Evolutionary conservation across 2,329 filamentous ascomycete species (phyloP), one percentile per base, ranked within the genome.

Genomic region (Sclerotinia sclerotiorum): DNA sequence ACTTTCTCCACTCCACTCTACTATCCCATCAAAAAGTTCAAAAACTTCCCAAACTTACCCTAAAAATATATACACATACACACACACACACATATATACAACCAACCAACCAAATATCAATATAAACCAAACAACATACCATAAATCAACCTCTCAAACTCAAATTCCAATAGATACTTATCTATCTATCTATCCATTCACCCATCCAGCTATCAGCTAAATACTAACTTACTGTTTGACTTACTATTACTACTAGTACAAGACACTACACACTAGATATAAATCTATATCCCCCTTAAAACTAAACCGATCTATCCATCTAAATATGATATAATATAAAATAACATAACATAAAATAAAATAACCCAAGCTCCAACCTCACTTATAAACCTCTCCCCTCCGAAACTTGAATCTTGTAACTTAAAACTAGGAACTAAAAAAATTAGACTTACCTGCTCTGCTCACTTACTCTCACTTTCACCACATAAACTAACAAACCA

Each of bases 381-480:
- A 35, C 7, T 8, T 10, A 6, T 10, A 35, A 35, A 24, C 7
- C 32, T 19, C 13, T 39, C n/a, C 2, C 21, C 44, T 15, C 2
- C 7, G 35, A 51, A 62, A 62, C 46, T 51, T 51, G 58, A 62
- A 62, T n/a, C n/a, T n/a, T n/a, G n/a, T n/a, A n/a, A 46, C 56
- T 35, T 49, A 19, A 51, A 62, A 49, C 29, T 29, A 29, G 29
- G n/a, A n/a, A n/a, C n/a, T n/a, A n/a, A n/a, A n/a, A n/a, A 29
- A 29, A 29, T 29, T 29, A 15, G 21, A 49, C 21, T 24, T 3
- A 39, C 21, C n/a, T 7, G 29, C 10, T 39, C n/a, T 7, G 21
- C 10, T 11, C 35, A 49, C 29, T 27, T 3, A 51, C 8, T 39
- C 29, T 46, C 56, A 61, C 21, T 5, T n/a, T 49, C 44, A 27